phyloP scores from a whole-genome alignment of 148 eudicot genomes.

The Rhododendron ovatum region DNA sequence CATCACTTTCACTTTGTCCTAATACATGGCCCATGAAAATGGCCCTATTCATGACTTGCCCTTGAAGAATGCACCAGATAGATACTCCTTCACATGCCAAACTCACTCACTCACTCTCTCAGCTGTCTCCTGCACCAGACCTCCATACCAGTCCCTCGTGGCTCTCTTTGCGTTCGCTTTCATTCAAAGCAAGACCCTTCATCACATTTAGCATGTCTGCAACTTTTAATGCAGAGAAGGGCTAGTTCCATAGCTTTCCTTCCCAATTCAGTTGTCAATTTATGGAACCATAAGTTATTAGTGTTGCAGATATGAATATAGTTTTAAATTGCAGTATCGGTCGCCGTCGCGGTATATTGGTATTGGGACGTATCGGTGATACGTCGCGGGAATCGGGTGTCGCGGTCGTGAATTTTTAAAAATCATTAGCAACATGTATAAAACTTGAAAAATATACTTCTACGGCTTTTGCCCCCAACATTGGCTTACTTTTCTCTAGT shows the following conservation, averaged over 20 bases:
- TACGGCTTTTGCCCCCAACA: no score
- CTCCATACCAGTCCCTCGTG: neutral
- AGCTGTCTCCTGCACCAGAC: neutral
- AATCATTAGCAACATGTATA: no score
- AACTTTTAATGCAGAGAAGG: constrained; percentile 1
- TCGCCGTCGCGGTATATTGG: no score
- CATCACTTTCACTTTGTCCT: neutral
- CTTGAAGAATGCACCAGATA: neutral
- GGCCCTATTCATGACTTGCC: neutral
- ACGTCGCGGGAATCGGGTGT: no score
- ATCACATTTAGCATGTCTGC: neutral
- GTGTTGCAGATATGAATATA: no score
- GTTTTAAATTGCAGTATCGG: no score
- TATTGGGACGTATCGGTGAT: no score
- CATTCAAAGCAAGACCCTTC: constrained; percentile 1
- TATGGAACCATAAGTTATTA: neutral
- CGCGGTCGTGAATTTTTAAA: no score
- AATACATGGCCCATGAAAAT: neutral
- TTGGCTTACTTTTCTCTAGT: no score
- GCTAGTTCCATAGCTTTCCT: neutral
- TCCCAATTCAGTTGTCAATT: neutral
- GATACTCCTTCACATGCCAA: neutral
- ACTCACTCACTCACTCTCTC: neutral
- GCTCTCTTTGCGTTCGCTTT: neutral
- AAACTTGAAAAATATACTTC: no score